phyloP scores from a whole-genome alignment of 225 moss, liverwort and hornwort species.

The Antitrichia curtipendula region DNA sequence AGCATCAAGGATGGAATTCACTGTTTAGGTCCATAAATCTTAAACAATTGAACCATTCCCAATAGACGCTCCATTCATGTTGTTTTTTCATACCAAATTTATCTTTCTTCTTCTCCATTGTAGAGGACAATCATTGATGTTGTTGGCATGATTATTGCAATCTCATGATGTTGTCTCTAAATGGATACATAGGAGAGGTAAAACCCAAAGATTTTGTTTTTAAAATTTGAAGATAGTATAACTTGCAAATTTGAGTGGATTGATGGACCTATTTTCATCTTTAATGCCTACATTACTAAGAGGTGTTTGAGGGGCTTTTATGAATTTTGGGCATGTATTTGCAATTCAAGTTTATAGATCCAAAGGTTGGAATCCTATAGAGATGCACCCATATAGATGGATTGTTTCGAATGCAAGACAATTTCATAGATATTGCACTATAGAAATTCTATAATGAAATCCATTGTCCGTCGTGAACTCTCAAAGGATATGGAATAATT shows the following conservation, averaged over 20 bases:
- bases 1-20: neutral
- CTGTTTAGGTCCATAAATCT: too few species aligned
- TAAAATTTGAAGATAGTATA: fast-evolving
- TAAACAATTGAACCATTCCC: neutral
- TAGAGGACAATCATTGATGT: neutral
- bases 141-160: neutral
- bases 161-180: fast-evolving
- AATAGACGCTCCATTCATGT: fast-evolving
- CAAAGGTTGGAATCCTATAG: neutral
- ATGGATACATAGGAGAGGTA: neutral
- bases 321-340: neutral
- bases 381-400: neutral
- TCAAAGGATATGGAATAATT: neutral
- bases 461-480: fast-evolving
- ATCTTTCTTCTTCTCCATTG: neutral
- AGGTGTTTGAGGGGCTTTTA: neutral
- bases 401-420: neutral
- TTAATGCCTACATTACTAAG: neutral
- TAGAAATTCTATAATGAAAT: neutral
- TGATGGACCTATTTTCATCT: neutral
- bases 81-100: fast-evolving
- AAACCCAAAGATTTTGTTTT: fast-evolving
- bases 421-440: neutral
- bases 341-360: neutral
- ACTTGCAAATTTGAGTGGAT: neutral